Conservation (phyloP, 768 basidiomycete species). For the Amanita muscaria region DNA sequence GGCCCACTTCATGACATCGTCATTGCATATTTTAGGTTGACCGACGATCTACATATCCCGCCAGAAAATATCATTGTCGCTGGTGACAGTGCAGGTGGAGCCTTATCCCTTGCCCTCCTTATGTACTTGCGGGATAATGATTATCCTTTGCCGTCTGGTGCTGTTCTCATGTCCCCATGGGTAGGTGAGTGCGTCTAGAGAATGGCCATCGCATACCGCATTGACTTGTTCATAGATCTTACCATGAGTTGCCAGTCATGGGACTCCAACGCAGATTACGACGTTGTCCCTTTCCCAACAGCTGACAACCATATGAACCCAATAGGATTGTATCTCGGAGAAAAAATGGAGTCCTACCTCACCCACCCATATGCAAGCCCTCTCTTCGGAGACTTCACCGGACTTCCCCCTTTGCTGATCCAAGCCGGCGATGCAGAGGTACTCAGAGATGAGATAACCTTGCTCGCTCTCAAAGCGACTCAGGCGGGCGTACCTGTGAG, state of each 20-base stretch:
- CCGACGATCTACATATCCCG: constrained; percentile 83
- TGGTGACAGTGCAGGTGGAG: constrained; percentile 94
- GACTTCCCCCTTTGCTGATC: constrained; percentile 83
- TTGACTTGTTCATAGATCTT: constrained; percentile 44
- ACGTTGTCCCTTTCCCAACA: constrained; percentile 68
- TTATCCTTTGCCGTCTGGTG: constrained; percentile 77
- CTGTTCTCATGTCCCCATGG: constrained; percentile 91
- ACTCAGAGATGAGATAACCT: constrained; percentile 85
- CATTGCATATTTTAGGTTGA: constrained; percentile 75
- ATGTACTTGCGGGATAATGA: constrained; percentile 93
- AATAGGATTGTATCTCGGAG: constrained; percentile 88
- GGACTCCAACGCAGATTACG: constrained; percentile 86
- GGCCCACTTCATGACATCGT: constrained; percentile 84
- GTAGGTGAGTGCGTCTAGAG: constrained; percentile 57
- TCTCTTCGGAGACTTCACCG: constrained; percentile 81
- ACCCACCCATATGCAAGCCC: constrained; percentile 97
- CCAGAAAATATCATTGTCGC: constrained; percentile 83
- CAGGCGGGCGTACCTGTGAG: constrained; percentile 77
- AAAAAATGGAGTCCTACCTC: constrained; percentile 66
- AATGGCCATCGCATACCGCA: background rate
- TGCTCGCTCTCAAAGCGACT: constrained; percentile 90
- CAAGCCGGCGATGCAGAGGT: constrained; percentile 94
- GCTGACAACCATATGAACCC: constrained; percentile 86
- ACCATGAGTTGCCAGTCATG: constrained; percentile 99
- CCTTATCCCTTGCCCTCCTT: constrained; percentile 71